phyloP scores from a whole-genome alignment of 495 filamentous ascomycete genomes.

The Hypoxylon fuscum region DNA sequence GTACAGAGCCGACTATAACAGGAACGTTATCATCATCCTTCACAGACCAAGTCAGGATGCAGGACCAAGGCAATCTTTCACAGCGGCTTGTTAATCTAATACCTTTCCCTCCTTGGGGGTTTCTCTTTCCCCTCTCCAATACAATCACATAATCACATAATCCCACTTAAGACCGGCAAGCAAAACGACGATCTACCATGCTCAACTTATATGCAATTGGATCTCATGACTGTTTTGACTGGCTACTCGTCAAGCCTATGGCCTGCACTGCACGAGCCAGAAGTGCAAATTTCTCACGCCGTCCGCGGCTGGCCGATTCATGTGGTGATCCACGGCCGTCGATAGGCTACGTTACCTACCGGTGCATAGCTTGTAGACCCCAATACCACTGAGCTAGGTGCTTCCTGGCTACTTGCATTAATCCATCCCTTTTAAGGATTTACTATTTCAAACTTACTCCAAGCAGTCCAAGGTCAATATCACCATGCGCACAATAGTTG shows the following conservation, averaged over 20 bases:
- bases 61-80: no score
- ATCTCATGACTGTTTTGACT: conserved; percentile 23
- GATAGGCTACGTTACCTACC: conserved; percentile 26
- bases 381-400: conserved; percentile 30
- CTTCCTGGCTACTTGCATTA: conserved; percentile 23
- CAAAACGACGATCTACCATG: conserved; percentile 33
- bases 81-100: conserved; percentile 8
- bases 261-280: conserved; percentile 35
- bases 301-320: conserved; percentile 37
- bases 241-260: conserved; percentile 33
- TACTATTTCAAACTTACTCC: conserved; percentile 10
- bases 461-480: not conserved
- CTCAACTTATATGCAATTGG: conserved; percentile 31
- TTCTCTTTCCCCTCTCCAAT: conserved; percentile 19
- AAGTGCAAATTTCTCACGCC: conserved; percentile 25
- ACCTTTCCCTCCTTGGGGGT: not conserved
- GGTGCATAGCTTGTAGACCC: conserved; percentile 32
- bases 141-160: conserved; percentile 24
- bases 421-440: conserved; percentile 10
- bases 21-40: no score
- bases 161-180: conserved; percentile 27
- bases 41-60: no score
- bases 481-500: not conserved
- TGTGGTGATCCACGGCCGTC: conserved; percentile 27
- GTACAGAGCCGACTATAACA: conserved; percentile 6